phyloP scores from a whole-genome alignment of 2,329 filamentous ascomycete genomes.

The Dactylellina parvicollis region DNA sequence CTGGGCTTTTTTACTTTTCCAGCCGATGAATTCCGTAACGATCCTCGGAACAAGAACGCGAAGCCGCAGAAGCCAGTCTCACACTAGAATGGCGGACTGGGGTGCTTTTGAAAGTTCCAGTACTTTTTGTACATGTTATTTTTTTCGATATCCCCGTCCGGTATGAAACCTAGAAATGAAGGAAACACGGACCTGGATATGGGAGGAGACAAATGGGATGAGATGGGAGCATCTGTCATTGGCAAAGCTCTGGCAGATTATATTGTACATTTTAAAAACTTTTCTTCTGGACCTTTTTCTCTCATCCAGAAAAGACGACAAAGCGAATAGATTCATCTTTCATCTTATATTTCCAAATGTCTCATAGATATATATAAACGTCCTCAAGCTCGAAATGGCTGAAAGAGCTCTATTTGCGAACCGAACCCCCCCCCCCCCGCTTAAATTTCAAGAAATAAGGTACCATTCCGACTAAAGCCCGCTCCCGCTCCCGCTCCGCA shows the following conservation, averaged over 20 bases:
- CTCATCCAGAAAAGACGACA: neutral
- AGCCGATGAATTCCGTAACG: constrained; percentile 97
- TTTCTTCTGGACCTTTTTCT: neutral
- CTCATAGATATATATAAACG: too few relatives aligned
- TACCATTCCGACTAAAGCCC: constrained; percentile 55
- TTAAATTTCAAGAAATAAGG: neutral
- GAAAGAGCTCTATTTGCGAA: neutral
- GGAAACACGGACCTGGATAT: neutral
- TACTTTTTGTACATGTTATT: constrained; percentile 12
- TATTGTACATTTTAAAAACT: constrained; percentile 46
- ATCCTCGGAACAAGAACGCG: constrained; percentile 81
- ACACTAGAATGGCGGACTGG: constrained; percentile 31
- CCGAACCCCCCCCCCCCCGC: too few relatives aligned
- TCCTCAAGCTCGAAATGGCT: too few relatives aligned
- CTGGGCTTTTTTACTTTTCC: constrained; percentile 58
- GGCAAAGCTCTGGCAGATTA: constrained; percentile 2
- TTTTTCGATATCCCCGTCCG: neutral
- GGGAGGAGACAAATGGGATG: neutral
- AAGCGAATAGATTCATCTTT: neutral
- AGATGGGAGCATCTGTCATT: constrained; percentile 9
- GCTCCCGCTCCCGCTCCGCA: constrained; percentile 63
- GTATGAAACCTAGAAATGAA: neutral
- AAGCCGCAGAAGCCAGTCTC: constrained; percentile 57
- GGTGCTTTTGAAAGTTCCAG: constrained; percentile 13
- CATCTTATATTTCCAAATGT: too few relatives aligned